Conservation (phyloP, 306 rosid species). For the Acacia acuminata region DNA sequence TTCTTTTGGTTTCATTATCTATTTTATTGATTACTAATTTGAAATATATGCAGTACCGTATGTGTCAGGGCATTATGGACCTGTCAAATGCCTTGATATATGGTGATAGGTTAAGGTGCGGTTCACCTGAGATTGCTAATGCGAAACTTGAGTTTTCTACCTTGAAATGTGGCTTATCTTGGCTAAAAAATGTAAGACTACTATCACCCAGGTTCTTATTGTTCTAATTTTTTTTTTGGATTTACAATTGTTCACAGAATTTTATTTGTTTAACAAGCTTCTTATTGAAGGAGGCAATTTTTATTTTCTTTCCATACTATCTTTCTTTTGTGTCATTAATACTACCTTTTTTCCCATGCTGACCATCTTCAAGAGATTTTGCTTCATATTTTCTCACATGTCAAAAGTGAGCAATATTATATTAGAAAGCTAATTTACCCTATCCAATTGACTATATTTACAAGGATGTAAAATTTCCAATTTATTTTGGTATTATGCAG, state of each 20-base stretch:
- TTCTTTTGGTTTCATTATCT: constrained; percentile 29
- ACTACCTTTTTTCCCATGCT: neutral
- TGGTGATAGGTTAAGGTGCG: constrained; percentile 89
- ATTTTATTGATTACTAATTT: constrained; percentile 30
- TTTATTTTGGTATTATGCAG: constrained; percentile 46
- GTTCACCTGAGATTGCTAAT: constrained; percentile 75
- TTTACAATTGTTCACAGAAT: neutral
- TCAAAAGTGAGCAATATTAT: neutral
- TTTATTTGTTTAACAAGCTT: constrained; percentile 10
- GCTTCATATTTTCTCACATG: neutral
- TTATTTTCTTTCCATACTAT: neutral
- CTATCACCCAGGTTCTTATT: constrained; percentile 25
- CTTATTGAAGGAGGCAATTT: neutral
- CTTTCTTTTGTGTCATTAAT: neutral
- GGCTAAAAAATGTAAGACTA: constrained; percentile 71
- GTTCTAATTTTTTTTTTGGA: constrained; percentile 6
- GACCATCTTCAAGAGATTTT: neutral
- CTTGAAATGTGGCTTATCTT: constrained; percentile 52
- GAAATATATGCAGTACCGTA: constrained; percentile 73
- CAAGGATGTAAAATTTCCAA: neutral
- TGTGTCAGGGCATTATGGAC: constrained; percentile 91
- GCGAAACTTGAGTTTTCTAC: constrained; percentile 62
- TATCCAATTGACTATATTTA: neutral
- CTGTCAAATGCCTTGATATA: constrained; percentile 92
- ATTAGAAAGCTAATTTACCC: neutral